Conservation (phyloP, 768 basidiomycete species). For the Leucogyrophana mollusca region DNA sequence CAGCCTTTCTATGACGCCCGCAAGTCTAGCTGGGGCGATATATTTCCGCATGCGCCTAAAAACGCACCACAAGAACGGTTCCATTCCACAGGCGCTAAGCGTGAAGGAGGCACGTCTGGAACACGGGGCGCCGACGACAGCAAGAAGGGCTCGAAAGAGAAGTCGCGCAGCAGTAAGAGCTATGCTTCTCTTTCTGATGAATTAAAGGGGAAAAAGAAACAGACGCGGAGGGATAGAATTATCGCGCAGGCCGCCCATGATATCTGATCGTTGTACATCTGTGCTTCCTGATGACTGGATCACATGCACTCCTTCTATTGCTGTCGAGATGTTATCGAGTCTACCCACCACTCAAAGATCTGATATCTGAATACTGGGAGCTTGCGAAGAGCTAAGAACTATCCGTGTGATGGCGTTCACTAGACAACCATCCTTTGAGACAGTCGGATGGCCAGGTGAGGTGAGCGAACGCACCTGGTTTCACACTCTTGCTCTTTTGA, state of each 20-base stretch:
- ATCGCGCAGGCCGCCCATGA: constrained; percentile 2
- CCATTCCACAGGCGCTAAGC: constrained; percentile 35
- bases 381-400: constrained; percentile 80
- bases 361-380: constrained; percentile 86
- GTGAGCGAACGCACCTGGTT: constrained; percentile 37
- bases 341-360: constrained; percentile 52
- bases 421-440: constrained; percentile 21
- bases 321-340: not conserved
- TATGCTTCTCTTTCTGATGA: constrained; percentile 39
- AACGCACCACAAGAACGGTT: constrained; percentile 68
- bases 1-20: constrained; percentile 94
- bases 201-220: constrained; percentile 38
- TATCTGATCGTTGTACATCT: not conserved
- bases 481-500: constrained; percentile 36
- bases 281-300: not conserved
- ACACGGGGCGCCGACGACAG: constrained; percentile 53
- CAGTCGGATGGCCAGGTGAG: not conserved
- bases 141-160: constrained; percentile 44
- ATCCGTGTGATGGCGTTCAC: constrained; percentile 80
- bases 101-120: constrained; percentile 24
- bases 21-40: constrained; percentile 91
- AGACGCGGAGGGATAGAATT: constrained; percentile 22
- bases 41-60: constrained; percentile 89
- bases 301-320: not conserved
- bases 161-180: constrained; percentile 29